Conservation (phyloP, 2,329 filamentous ascomycete species). For the Plenodomus lindquistii region DNA sequence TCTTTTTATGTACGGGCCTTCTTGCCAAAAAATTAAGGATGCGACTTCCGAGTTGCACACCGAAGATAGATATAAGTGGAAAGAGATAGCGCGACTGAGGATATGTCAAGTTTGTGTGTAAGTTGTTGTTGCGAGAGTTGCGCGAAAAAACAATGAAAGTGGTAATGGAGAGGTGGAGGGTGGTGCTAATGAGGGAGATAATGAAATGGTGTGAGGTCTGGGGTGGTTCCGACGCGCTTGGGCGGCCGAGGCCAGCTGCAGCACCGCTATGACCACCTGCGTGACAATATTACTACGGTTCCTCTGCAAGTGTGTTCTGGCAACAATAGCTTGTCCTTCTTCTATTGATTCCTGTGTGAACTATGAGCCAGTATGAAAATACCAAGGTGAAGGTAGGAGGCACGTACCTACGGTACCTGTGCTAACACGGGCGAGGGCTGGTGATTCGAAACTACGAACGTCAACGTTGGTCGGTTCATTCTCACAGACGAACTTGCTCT, state of each 20-base stretch:
- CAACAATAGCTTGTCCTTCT: background rate
- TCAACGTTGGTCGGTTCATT: no score
- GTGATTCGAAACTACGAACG: background rate
- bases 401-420: no score
- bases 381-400: no score
- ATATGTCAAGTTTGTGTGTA: background rate
- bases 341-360: background rate
- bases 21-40: background rate
- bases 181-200: no score
- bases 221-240: background rate
- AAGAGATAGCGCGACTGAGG: background rate
- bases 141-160: background rate
- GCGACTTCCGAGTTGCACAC: background rate
- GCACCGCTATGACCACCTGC: background rate
- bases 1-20: constrained; percentile 4
- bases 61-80: background rate
- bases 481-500: no score
- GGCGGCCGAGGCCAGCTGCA: constrained; percentile 14
- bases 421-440: background rate
- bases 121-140: background rate
- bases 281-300: no score
- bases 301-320: no score
- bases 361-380: background rate
- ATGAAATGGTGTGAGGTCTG: background rate
- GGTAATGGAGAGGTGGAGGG: background rate